Percentiles rank a stretch among this genome's conserved stretches.
phyloP scores from a whole-genome alignment of 768 basidiomycete species.

The Guyanaporus albipodus region DNA sequence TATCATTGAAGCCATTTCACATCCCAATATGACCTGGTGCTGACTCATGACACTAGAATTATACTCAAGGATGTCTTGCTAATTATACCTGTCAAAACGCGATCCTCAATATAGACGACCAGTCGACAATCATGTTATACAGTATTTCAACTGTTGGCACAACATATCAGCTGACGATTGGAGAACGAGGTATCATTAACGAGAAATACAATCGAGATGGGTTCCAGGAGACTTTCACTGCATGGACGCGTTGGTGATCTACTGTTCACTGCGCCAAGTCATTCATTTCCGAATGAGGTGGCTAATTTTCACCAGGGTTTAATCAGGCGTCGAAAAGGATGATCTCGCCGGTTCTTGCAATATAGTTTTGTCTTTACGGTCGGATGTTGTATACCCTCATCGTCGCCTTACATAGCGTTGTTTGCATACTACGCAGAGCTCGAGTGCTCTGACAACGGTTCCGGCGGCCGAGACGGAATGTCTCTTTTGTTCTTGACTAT shows the following conservation, averaged over 20 bases:
- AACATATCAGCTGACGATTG: slow-evolving; percentile 40
- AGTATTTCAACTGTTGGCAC: slow-evolving; percentile 47
- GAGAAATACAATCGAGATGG: slow-evolving; percentile 40
- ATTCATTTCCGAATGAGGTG: not conserved
- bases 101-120: slow-evolving; percentile 40
- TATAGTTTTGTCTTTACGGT: not conserved
- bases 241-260: slow-evolving; percentile 31
- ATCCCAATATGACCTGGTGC: not conserved
- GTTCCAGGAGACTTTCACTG: slow-evolving; percentile 40
- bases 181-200: slow-evolving; percentile 33
- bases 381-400: not conserved
- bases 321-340: not conserved
- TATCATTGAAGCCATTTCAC: slow-evolving; percentile 8
- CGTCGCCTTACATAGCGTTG: not conserved
- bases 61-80: slow-evolving; percentile 36
- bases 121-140: slow-evolving; percentile 41
- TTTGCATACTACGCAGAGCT: too few relatives aligned
- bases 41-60: slow-evolving; percentile 32
- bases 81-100: slow-evolving; percentile 39
- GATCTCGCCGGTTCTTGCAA: not conserved
- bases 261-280: not conserved
- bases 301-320: not conserved
- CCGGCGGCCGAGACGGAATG: too few relatives aligned
- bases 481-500: not conserved
- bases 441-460: too few relatives aligned